phyloP scores from a whole-genome alignment of 495 filamentous ascomycete genomes.

The Penicillium paradoxum region DNA sequence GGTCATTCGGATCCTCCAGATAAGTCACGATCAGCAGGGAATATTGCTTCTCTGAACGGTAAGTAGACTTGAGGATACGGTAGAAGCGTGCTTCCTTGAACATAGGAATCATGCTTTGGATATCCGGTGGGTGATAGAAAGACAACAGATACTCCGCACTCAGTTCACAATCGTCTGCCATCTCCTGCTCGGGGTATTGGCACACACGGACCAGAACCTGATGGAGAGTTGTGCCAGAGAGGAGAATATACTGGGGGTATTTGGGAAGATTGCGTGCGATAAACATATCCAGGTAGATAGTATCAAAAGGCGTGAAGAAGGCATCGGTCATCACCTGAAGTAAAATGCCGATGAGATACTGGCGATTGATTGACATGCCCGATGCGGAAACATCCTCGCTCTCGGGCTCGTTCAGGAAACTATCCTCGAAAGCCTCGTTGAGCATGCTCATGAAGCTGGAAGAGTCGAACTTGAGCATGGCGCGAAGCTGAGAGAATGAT shows the following conservation, averaged over 20 bases:
- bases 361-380: constrained; percentile 74
- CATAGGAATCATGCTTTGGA: constrained; percentile 65
- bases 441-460: constrained; percentile 90
- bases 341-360: constrained; percentile 84
- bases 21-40: constrained; percentile 72
- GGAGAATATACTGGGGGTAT: constrained; percentile 90
- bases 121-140: constrained; percentile 82
- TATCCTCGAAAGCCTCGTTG: constrained; percentile 96
- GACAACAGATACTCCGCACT: constrained; percentile 94
- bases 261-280: constrained; percentile 93
- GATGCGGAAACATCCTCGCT: constrained; percentile 28
- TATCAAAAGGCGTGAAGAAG: constrained; percentile 72
- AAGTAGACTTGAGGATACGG: constrained; percentile 88
- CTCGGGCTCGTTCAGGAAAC: constrained; percentile 72
- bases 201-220: constrained; percentile 79
- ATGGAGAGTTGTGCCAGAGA: constrained; percentile 79
- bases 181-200: constrained; percentile 70
- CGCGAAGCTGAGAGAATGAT: constrained; percentile 74
- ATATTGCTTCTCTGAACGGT: constrained; percentile 74
- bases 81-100: constrained; percentile 82
- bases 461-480: constrained; percentile 82
- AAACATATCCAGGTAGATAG: constrained; percentile 96
- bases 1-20: constrained; percentile 79
- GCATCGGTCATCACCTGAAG: constrained; percentile 76
- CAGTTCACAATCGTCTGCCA: constrained; percentile 91